Percentiles rank a stretch among this genome's conserved stretches.
These are phyloP conservation scores for Nigrospora osmanthi DNA, from an alignment of 2,329 filamentous ascomycete species.

Conservation along the genomic window DNA sequence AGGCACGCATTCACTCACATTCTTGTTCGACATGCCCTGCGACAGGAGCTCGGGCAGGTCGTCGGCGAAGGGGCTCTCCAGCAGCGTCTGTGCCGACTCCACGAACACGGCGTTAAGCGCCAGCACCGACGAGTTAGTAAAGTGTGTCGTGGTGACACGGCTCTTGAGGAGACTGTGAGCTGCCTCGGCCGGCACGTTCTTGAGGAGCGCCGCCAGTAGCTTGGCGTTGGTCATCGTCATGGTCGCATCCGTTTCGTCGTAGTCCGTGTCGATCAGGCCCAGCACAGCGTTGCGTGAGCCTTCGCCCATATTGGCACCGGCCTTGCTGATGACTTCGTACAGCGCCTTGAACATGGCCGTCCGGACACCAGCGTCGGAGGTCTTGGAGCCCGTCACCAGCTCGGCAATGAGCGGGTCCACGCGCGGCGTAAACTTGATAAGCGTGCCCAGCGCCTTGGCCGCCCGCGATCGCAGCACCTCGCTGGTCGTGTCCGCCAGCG, in stretches of 20 bases:
- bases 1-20: slow-evolving; percentile 43
- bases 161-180: slow-evolving; percentile 54
- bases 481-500: slow-evolving; percentile 85
- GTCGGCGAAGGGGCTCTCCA: slow-evolving; percentile 57
- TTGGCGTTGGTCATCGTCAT: slow-evolving; percentile 89
- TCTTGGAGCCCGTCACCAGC: slow-evolving; percentile 92
- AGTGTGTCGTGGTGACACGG: slow-evolving; percentile 70
- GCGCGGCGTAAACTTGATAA: slow-evolving; percentile 92
- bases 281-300: slow-evolving; percentile 79
- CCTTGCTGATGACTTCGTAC: slow-evolving; percentile 94
- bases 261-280: slow-evolving; percentile 78
- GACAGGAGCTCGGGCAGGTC: slow-evolving; percentile 72
- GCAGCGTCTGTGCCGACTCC: slow-evolving; percentile 66
- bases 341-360: slow-evolving; percentile 96
- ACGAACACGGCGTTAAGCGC: slow-evolving; percentile 83
- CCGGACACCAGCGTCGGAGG: slow-evolving; percentile 75
- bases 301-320: slow-evolving; percentile 91
- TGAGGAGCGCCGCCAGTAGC: slow-evolving; percentile 81
- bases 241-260: slow-evolving; percentile 63
- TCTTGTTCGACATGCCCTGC: slow-evolving; percentile 70
- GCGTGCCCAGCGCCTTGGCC: slow-evolving; percentile 85
- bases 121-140: slow-evolving; percentile 72
- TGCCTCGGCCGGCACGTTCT: slow-evolving; percentile 69
- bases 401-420: slow-evolving; percentile 91
- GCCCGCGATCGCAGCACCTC: slow-evolving; percentile 81